These are phyloP conservation scores for Penicillium canariense DNA, from an alignment of 495 filamentous ascomycete species.

Conservation along the genomic window DNA sequence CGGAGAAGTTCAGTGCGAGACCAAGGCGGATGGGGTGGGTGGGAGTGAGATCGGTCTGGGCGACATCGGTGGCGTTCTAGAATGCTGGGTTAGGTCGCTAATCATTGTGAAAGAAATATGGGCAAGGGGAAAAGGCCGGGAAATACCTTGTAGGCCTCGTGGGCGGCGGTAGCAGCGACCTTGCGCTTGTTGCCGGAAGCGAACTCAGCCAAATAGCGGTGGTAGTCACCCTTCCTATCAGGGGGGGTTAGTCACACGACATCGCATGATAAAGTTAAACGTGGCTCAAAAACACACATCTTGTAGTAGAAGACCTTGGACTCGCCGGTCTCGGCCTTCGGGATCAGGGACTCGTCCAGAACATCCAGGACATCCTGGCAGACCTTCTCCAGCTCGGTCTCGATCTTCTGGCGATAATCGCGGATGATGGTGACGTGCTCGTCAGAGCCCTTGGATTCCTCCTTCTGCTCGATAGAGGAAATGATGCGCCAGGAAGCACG, in stretches of 20 bases:
- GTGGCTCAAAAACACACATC: constrained; percentile 67
- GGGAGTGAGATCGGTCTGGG: constrained; percentile 93
- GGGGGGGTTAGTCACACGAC: constrained; percentile 5
- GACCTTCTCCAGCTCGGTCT: constrained; percentile 94
- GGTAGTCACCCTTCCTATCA: constrained; percentile 98
- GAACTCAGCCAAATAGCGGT: constrained; percentile 99
- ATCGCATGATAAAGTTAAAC: neutral
- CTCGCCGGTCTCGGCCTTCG: constrained; percentile 96
- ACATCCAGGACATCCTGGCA: constrained; percentile 99
- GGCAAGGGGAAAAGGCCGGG: constrained; percentile 1
- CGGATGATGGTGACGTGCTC: constrained; percentile 95
- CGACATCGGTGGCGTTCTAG: constrained; percentile 96
- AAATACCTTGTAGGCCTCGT: constrained; percentile 97
- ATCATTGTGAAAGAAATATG: neutral
- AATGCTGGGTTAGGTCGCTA: constrained; percentile 16
- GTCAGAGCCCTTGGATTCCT: constrained; percentile 98
- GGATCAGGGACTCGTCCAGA: constrained; percentile 91
- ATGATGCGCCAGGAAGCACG: constrained; percentile 99
- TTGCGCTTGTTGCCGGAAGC: constrained; percentile 99
- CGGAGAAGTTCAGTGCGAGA: constrained; percentile 98
- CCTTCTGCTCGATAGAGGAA: constrained; percentile 99
- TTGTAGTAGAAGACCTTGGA: constrained; percentile 99
- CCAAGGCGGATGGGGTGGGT: constrained; percentile 99
- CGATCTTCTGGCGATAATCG: constrained; percentile 98
- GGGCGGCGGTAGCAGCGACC: constrained; percentile 89